Conservation (phyloP, 148 eudicot species). For the Heliosperma pusillum region DNA sequence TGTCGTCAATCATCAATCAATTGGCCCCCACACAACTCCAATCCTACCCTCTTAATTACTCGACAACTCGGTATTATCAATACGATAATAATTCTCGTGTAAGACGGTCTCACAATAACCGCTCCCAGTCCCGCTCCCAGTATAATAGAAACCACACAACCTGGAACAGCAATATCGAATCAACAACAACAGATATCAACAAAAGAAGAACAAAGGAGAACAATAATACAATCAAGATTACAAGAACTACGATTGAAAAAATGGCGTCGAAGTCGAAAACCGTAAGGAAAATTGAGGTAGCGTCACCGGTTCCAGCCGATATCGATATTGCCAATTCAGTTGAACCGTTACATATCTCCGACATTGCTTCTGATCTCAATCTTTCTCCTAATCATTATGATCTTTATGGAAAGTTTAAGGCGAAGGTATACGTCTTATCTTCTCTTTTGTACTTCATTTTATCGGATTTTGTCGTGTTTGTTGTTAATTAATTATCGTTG, state of each 20-base stretch:
- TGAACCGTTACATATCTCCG: constrained; percentile 67
- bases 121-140: too few relatives aligned
- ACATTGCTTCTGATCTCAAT: constrained; percentile 67
- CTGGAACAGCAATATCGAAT: too few relatives aligned
- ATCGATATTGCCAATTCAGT: constrained; percentile 86
- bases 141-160: background rate
- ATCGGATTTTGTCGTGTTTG: too few relatives aligned
- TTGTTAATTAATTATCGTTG: background rate
- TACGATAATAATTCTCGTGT: too few relatives aligned
- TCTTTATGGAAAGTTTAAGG: constrained; percentile 93
- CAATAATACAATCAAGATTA: too few relatives aligned
- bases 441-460: background rate
- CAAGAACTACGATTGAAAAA: background rate
- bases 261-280: constrained; percentile 39
- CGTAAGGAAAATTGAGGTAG: constrained; percentile 53
- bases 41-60: background rate
- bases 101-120: too few relatives aligned
- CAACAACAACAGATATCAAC: too few relatives aligned
- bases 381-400: constrained; percentile 69
- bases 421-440: constrained; percentile 51
- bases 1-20: background rate
- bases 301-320: constrained; percentile 88
- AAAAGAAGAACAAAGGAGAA: too few relatives aligned
- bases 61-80: too few relatives aligned
- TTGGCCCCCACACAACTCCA: background rate